Evolutionary conservation across 2,329 filamentous ascomycete species (phyloP), one percentile per base, ranked within the genome.

Genomic region (Ophiognomonia clavigignenti-juglandacearum): DNA sequence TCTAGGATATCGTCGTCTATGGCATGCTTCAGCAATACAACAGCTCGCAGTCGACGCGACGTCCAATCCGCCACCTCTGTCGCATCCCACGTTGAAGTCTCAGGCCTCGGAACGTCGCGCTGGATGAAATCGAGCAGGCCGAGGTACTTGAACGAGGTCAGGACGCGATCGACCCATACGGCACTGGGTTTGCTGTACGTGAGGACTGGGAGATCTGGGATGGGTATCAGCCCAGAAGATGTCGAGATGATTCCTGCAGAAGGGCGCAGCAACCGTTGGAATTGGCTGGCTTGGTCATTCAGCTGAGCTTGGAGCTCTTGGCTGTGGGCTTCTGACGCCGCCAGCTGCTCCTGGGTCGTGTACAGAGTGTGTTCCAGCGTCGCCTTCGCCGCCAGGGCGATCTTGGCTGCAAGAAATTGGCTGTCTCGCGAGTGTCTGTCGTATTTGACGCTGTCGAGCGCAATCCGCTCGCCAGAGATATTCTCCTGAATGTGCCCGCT

Each of bases 1-100:
- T 51, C 49, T 18, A 51, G 41, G 27, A 51, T 45, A 19, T 51
- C 45, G 38, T 51, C 49, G n/a, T 48, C 41, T 22, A 51, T 27
- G n/a, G 49, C 49, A 2, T 39, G 37, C 23, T 51, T 51, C 6
- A 51, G 42, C 2, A 51, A 24, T 2, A 45, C 29, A 1, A 37
- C 38, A n/a, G 49, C 45, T 11, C 45, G 45, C n/a, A 51, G 38
- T 22, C 49, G 41, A 16, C 38, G 32, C 18, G 26, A 23, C 14
- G 42, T 37, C 8, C 49, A 43, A 11, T 27, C 27, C 11, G 35
- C 19, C 20, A 38, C 29, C 35, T 45, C 43, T 20, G 24, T 20
- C 14, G 38, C 31, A 14, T 41, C 44, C 9, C 35, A 37, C 23
- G 6, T 29, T 10, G 44, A 37, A 23, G 27, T 14, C 8, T 39